These are phyloP conservation scores for Corymbia calophylla DNA, from an alignment of 441 rosid species.

Conservation along the genomic window DNA sequence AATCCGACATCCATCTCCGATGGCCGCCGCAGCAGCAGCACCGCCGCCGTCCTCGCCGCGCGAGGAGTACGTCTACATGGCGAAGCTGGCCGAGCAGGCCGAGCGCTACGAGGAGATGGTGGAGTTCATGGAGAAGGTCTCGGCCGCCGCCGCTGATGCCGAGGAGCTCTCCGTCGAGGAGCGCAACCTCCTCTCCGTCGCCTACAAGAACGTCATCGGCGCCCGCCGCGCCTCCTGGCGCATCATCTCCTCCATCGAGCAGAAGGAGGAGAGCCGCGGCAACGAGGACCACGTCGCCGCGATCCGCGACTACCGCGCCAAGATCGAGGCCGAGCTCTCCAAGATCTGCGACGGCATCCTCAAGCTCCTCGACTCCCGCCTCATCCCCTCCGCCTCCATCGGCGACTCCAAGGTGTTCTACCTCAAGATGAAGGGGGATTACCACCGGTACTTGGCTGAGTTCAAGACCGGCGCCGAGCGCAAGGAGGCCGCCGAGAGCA, in stretches of 20 bases:
- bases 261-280: conserved; percentile 77
- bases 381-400: conserved; percentile 49
- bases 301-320: conserved; percentile 63
- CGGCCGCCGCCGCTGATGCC: conserved; percentile 34
- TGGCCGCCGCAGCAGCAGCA: background rate
- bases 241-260: conserved; percentile 71
- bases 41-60: background rate
- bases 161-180: conserved; percentile 66
- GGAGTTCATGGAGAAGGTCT: conserved; percentile 71
- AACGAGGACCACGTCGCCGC: conserved; percentile 61
- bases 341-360: conserved; percentile 64
- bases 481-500: conserved; percentile 71
- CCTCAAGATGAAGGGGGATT: conserved; percentile 75
- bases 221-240: conserved; percentile 82
- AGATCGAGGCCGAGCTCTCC: conserved; percentile 66
- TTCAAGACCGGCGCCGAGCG: conserved; percentile 67
- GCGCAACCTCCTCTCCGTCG: conserved; percentile 69
- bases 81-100: background rate
- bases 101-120: conserved; percentile 79
- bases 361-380: conserved; percentile 48
- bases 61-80: background rate
- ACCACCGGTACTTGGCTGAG: conserved; percentile 71
- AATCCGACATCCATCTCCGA: background rate
- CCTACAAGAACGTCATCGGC: conserved; percentile 76
- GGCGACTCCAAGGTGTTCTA: conserved; percentile 73